phyloP scores from a whole-genome alignment of 139 green algal genomes.

The Micromonas commoda region DNA sequence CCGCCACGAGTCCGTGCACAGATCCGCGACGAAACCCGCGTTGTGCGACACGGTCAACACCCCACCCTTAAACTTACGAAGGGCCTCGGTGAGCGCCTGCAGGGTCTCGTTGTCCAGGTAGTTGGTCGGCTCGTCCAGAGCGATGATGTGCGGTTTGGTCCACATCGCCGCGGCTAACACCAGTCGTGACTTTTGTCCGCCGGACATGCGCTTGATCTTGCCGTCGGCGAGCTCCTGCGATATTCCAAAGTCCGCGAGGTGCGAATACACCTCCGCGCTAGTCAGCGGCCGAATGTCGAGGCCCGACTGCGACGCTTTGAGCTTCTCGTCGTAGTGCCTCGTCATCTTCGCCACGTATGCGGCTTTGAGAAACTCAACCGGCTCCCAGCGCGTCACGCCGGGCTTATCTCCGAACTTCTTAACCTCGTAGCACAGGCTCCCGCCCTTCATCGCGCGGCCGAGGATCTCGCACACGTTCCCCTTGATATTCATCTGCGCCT shows the following conservation, averaged over 20 bases:
- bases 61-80: constrained; percentile 34
- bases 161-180: constrained; percentile 38
- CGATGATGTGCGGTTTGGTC: constrained; percentile 36
- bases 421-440: constrained; percentile 30
- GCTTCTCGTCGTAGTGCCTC: constrained; percentile 33
- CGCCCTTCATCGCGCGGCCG: constrained; percentile 21
- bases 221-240: constrained; percentile 4
- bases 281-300: constrained; percentile 33
- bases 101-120: constrained; percentile 40
- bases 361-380: constrained; percentile 7
- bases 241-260: constrained; percentile 36
- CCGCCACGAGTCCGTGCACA: constrained; percentile 38
- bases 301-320: constrained; percentile 26
- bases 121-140: constrained; percentile 42
- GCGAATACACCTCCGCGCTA: constrained; percentile 25
- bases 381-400: constrained; percentile 12
- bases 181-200: constrained; percentile 34
- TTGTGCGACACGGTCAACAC: constrained; percentile 39
- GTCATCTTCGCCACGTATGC: constrained; percentile 29
- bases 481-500: not conserved
- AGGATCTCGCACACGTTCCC: constrained; percentile 27
- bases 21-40: constrained; percentile 30
- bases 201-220: constrained; percentile 36
- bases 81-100: constrained; percentile 8
- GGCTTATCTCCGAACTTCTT: constrained; percentile 10